Evolutionary conservation across 2,329 filamentous ascomycete species (phyloP).

Genomic region (Anisogramma anomala): DNA sequence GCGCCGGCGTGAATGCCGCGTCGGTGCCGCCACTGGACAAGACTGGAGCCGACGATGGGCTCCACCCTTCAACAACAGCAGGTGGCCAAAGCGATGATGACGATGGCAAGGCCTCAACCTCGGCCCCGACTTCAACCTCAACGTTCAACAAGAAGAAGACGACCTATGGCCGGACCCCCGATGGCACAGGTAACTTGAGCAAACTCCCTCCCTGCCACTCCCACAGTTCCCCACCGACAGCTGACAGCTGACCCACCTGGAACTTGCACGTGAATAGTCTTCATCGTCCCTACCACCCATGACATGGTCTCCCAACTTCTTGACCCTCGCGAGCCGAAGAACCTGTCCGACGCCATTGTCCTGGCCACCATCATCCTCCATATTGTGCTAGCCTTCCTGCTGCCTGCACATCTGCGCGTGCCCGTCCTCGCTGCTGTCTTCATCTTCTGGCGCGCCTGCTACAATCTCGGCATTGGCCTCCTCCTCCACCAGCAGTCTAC

Average conservation of each 20-base stretch:
- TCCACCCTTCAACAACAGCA: conserved; percentile 1
- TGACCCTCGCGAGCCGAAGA: conserved; percentile 90
- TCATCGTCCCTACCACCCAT: conserved; percentile 88
- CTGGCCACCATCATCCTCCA: conserved; percentile 66
- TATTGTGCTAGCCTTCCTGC: conserved; percentile 58
- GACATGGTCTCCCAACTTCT: conserved; percentile 98
- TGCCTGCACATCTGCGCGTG: conserved; percentile 58
- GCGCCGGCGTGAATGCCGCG: not conserved
- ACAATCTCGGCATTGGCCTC: conserved; percentile 89
- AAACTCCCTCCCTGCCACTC: conserved; percentile 1
- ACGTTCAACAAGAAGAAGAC: no score
- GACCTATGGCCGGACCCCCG: conserved; percentile 83
- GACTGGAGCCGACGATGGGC: conserved; percentile 8
- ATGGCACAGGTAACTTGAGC: conserved; percentile 66
- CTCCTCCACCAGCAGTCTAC: conserved; percentile 84
- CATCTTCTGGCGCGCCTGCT: conserved; percentile 81
- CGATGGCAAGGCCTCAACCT: conserved; percentile 18
- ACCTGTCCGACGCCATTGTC: conserved; percentile 73
- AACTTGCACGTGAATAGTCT: conserved; percentile 47
- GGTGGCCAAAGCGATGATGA: conserved; percentile 6
- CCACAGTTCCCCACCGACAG: not conserved
- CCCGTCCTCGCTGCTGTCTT: conserved; percentile 75
- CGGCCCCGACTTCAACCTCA: no score
- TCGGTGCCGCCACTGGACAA: not conserved
- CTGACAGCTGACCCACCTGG: not conserved